Base-by-base conservation (phyloP, 768 basidiomycete genomes). In the Psilocybe cyanescens region DNA sequence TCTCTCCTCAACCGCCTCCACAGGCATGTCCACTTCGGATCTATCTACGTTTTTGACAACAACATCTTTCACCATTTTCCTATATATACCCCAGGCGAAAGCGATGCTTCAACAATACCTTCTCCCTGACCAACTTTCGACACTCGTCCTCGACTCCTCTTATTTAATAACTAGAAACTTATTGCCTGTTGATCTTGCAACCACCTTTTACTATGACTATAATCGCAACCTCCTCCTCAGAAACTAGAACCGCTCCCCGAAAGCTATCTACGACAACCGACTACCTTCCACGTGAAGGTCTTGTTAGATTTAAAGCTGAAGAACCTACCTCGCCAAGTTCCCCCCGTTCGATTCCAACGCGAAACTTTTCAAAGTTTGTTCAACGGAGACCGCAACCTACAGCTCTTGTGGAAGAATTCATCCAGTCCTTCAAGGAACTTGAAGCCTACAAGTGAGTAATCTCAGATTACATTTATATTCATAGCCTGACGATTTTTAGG, bases 351-450 rank as follows among this genome's bases (percentile, higher is more conserved):
- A 62, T 62, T 29, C 67, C 68, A 57, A 64, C 66, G 3, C 64
- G 67, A 6, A 63, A 65, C n/a, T 60, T 62, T 44, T 68, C 68
- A 33, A 64, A 59, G 44, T 41, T 65, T n/a, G 58, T 70, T 17
- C 63, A 64, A n/a, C 46, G 59, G 29, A 64, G 62, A 39, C 67
- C 65, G 41, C 60, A 66, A 51, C 61, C 63, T 30, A 71, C 76
- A 2, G 70, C 77, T 17, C 75, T 91, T 53, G 69, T 92, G 52
- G 67, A 78, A 8, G 81, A 80, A 31, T 93, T 90, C 70, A 71
- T 90, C 53, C 77, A 81, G 6, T 84, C 86, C 19, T 76, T 80
- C 68, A 80, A 79, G 66, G 89, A 92, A 50, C 84, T 92, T 30
- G 83, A 90, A 64, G 68, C 70, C 16, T 87, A 89, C 79, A 86